These are phyloP conservation scores for Penicillium sp. DNA, from an alignment of 2,329 filamentous ascomycete species.

Conservation along the genomic window DNA sequence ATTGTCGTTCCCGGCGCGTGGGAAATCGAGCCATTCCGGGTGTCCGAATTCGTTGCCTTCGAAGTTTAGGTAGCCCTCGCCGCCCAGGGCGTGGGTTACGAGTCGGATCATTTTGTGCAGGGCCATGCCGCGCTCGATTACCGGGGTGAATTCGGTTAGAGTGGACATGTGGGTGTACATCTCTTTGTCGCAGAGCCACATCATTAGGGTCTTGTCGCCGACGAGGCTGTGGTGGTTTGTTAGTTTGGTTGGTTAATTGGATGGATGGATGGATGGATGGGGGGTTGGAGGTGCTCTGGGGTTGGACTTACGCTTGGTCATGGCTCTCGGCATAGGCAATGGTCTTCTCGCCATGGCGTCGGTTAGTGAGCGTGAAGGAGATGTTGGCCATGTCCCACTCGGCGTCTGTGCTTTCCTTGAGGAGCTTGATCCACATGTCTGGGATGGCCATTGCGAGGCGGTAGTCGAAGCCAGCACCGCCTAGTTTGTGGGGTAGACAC, in stretches of 20 bases:
- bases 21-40: constrained; percentile 98
- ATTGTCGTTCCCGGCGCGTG: constrained; percentile 86
- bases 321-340: constrained; percentile 97
- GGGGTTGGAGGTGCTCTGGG: neutral
- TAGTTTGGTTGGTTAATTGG: constrained; percentile 5
- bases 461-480: constrained; percentile 96
- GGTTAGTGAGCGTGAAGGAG: constrained; percentile 83
- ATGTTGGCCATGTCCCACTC: constrained; percentile 89
- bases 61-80: constrained; percentile 97
- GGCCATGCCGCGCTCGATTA: constrained; percentile 86
- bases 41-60: constrained; percentile 99
- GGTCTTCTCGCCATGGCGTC: constrained; percentile 93
- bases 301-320: constrained; percentile 81
- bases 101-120: constrained; percentile 98
- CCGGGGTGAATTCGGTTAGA: constrained; percentile 75
- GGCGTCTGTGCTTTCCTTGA: constrained; percentile 88
- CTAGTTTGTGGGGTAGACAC: constrained; percentile 78
- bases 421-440: constrained; percentile 98
- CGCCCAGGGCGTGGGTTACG: constrained; percentile 84
- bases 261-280: no score
- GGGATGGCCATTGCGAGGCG: constrained; percentile 95
- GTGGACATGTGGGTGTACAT: constrained; percentile 98
- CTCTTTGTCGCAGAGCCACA: constrained; percentile 96
- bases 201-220: constrained; percentile 93
- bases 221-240: constrained; percentile 63